These are phyloP conservation scores for Phytophthora quininea DNA, from an alignment of 352 stramenopile species.

Conservation along the genomic window DNA sequence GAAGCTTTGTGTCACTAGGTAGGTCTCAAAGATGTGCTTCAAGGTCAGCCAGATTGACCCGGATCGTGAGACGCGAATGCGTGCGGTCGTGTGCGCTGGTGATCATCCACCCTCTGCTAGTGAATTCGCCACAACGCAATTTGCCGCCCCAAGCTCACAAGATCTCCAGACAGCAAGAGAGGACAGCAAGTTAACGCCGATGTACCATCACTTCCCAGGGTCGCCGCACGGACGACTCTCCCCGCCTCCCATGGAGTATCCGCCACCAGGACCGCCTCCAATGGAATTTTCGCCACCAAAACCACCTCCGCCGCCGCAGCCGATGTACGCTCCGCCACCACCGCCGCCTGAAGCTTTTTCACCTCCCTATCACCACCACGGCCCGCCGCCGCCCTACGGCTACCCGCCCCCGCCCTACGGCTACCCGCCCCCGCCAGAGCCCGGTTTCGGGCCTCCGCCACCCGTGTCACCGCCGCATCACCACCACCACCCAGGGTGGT, in stretches of 20 bases:
- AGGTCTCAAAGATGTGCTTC: neutral
- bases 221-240: conserved; percentile 23
- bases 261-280: conserved; percentile 11
- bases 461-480: conserved; percentile 19
- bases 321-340: conserved; percentile 12
- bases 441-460: conserved; percentile 3
- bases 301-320: conserved; percentile 6
- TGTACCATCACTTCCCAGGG: conserved; percentile 16
- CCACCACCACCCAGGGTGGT: conserved; percentile 23
- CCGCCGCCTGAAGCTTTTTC: conserved; percentile 6
- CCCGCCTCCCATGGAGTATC: conserved; percentile 11
- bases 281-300: conserved; percentile 14
- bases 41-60: neutral
- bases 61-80: neutral
- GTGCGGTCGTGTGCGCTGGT: neutral
- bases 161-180: conserved; percentile 3
- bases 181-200: conserved; percentile 3
- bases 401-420: conserved; percentile 14
- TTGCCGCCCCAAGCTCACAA: neutral
- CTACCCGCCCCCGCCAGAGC: conserved; percentile 8
- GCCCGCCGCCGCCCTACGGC: conserved; percentile 16
- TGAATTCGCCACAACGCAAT: conserved; percentile 12
- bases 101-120: neutral
- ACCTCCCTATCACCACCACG: conserved; percentile 17
- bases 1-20: too few species aligned